These are phyloP conservation scores for Petasospora fabianii DNA, from an alignment of 1,139 yeast species.

Conservation along the genomic window DNA sequence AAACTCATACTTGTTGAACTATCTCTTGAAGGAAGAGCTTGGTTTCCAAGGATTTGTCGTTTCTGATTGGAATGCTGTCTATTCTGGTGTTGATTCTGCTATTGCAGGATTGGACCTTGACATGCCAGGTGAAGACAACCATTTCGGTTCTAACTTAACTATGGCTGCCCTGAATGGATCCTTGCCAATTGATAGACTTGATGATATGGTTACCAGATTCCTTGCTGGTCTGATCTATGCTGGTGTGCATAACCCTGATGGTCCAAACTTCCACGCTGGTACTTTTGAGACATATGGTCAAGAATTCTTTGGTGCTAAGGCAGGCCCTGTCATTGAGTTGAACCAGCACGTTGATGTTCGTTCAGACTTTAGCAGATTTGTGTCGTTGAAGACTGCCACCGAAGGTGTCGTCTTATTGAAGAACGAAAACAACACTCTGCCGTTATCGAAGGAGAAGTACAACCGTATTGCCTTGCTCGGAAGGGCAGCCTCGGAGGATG, in stretches of 20 bases:
- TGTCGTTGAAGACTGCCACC: conserved; percentile 40
- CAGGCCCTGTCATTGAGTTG: conserved; percentile 39
- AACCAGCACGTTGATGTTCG: conserved; percentile 44
- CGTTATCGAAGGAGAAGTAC: conserved; percentile 39
- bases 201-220: conserved; percentile 58
- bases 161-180: conserved; percentile 50
- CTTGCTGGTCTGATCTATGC: conserved; percentile 43
- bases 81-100: conserved; percentile 41
- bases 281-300: conserved; percentile 45
- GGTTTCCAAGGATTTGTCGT: conserved; percentile 51
- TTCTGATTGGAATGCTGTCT: conserved; percentile 60
- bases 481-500: conserved; percentile 43
- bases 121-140: conserved; percentile 59
- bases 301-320: conserved; percentile 35
- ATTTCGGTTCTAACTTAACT: conserved; percentile 53
- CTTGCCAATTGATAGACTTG: conserved; percentile 46
- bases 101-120: conserved; percentile 56
- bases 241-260: conserved; percentile 31
- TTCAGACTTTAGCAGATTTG: conserved; percentile 25
- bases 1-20: conserved; percentile 41
- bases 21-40: conserved; percentile 51
- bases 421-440: conserved; percentile 43
- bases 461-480: conserved; percentile 45
- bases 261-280: conserved; percentile 34
- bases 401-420: conserved; percentile 53